Base-by-base conservation (phyloP, 2,329 filamentous ascomycete genomes). In the Metarhizium sp. region DNA sequence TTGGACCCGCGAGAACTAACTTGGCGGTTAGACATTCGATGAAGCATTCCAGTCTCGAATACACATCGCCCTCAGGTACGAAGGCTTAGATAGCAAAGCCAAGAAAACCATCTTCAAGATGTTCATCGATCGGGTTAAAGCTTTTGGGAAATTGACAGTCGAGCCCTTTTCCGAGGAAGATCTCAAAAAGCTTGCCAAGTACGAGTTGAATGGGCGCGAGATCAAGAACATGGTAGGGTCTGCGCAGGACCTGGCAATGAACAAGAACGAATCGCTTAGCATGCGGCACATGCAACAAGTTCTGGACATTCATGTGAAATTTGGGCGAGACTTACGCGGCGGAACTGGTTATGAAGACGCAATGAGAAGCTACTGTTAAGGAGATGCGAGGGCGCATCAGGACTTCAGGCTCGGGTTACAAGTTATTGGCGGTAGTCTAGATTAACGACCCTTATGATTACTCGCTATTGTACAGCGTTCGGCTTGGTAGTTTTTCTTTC, bases 141-240 rank as follows among this genome's bases (percentile, higher is more conserved):
- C 81, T 14, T 79, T 85, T 49, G 84, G 88, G 56, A 81, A 81
- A 52, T 70, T 84, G 16, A 75, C 81, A 58, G 75, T 81, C 1
- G 80, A 83, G 61, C 70, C 75, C 0, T 87, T 92, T 64, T 77
- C 74, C 2, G 84, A 88, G 3, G 78, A 81, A 8, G 87, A 95
- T 65, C 84, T 84, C 59, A 80, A 84, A 50, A 69, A 73, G 45
- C 74, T 95, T 20, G 82, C 86, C 1, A 79, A 84, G 52, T 81
- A 87, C 64, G 84, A 85, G 42, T 76, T 81, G 56, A 81, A 81
- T 57, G 79, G 79, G 11, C 73, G 78, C 18, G 76, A 92, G 80
- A 95, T 95, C 77, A 95, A 95, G 75, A 95, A 95, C 67, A 86
- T 87, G 11, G 85, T 95, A 51, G 82, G 87, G 55, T 92, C 88